Percentiles rank a stretch among this genome's conserved stretches.
These are phyloP conservation scores for Pythium diclinum DNA, from an alignment of 352 stramenopile genomes.

Conservation along the genomic window DNA sequence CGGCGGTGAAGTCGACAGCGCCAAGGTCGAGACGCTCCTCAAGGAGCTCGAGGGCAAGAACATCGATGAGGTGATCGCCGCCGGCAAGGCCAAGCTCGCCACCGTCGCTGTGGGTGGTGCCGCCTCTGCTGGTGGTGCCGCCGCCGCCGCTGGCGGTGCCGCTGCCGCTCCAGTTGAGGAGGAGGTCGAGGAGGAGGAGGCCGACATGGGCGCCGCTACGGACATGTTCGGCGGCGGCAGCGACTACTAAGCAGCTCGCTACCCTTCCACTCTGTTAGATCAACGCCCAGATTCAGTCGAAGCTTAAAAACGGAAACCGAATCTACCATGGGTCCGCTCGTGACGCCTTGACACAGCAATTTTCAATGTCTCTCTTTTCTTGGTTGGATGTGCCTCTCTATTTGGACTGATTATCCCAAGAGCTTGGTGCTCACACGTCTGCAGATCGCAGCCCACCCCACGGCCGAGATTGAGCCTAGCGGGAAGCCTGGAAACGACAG, in stretches of 20 bases:
- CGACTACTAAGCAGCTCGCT: conserved; percentile 61
- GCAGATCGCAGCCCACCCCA: conserved; percentile 75
- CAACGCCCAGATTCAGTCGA: conserved; percentile 21
- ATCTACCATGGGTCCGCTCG: conserved; percentile 26
- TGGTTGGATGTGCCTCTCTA: conserved; percentile 7
- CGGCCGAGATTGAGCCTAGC: conserved; percentile 65
- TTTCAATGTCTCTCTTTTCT: background rate
- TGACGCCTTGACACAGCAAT: conserved; percentile 29
- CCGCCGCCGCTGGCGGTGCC: conserved; percentile 34
- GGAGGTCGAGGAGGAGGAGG: conserved; percentile 76
- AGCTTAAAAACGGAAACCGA: conserved; percentile 26
- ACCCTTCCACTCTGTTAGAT: conserved; percentile 18
- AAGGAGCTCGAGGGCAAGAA: conserved; percentile 90
- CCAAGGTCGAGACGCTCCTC: conserved; percentile 75
- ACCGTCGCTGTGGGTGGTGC: conserved; percentile 73
- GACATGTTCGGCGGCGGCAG: conserved; percentile 81
- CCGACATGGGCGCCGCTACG: conserved; percentile 80
- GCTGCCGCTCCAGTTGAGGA: conserved; percentile 41
- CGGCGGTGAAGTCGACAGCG: conserved; percentile 74
- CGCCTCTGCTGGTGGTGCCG: conserved; percentile 35
- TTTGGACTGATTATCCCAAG: conserved; percentile 36
- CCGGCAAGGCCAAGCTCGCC: conserved; percentile 81
- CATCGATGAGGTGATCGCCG: conserved; percentile 83
- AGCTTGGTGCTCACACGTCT: conserved; percentile 71
- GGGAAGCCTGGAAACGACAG: conserved; percentile 77